These are phyloP conservation scores for Alternaria solani DNA, from an alignment of 2,329 filamentous ascomycete species.

Conservation along the genomic window DNA sequence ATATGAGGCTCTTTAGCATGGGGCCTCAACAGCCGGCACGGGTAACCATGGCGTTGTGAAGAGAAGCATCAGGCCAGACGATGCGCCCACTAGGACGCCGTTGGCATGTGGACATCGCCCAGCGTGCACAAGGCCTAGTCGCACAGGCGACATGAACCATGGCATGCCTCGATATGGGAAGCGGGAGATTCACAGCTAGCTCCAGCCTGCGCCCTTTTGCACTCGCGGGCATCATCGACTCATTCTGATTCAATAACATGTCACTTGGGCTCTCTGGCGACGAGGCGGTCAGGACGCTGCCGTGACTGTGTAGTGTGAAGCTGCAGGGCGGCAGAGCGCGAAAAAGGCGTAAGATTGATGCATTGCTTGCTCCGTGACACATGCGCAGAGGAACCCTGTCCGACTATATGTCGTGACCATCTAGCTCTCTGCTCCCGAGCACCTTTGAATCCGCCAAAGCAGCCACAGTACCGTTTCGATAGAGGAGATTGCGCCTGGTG, in stretches of 20 bases:
- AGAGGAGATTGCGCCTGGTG: not conserved
- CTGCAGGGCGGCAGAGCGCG: not conserved
- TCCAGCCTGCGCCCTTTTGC: not conserved
- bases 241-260: not conserved
- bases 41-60: not conserved
- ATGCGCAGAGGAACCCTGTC: not conserved
- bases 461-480: not conserved
- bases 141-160: not conserved
- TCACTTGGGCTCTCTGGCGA: not conserved
- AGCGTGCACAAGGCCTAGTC: not conserved
- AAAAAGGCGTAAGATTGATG: not conserved
- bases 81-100: not conserved
- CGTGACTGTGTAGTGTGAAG: slow-evolving; percentile 4
- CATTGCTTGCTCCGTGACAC: not conserved
- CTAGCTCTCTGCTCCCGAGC: not conserved
- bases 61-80: slow-evolving; percentile 3
- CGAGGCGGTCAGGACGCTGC: not conserved
- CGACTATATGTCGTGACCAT: not conserved
- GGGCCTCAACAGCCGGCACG: not conserved
- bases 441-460: not conserved
- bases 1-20: not conserved
- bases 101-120: not conserved
- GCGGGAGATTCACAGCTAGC: not conserved
- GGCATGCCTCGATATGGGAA: not conserved
- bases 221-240: not conserved